Conservation (phyloP, 768 basidiomycete genomes). For the Mycena kentingensis region DNA sequence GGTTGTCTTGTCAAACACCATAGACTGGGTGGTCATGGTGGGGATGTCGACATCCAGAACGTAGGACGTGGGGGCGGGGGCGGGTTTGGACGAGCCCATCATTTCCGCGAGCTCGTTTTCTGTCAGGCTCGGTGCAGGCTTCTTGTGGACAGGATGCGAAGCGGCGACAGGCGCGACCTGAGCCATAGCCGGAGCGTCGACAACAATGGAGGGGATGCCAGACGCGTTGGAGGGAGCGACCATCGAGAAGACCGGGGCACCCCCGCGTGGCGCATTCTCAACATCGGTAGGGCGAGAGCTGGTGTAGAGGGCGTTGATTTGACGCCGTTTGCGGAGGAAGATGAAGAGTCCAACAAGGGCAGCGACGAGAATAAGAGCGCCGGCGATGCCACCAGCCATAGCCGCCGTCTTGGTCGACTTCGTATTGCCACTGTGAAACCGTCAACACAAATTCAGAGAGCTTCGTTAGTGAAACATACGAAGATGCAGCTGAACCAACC, state of each 20-base stretch:
- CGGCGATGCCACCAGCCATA: conserved; percentile 7
- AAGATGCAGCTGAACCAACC: background rate
- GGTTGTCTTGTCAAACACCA: conserved; percentile 14
- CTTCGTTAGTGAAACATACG: background rate
- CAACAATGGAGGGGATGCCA: conserved; percentile 16
- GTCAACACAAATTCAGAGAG: too few species aligned
- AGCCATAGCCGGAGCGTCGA: conserved; percentile 6
- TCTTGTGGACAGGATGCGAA: background rate
- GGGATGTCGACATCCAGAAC: conserved; percentile 15
- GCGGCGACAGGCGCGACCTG: background rate
- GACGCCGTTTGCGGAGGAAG: conserved; percentile 20
- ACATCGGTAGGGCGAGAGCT: conserved; percentile 20
- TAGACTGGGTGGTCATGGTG: conserved; percentile 4
- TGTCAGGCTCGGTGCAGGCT: conserved; percentile 2
- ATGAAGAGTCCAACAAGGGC: conserved; percentile 8
- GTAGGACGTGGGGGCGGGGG: background rate
- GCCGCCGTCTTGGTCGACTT: background rate
- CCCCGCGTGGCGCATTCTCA: conserved; percentile 10
- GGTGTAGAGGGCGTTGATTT: conserved; percentile 18
- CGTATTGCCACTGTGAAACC: too few species aligned
- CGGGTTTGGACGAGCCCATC: conserved; percentile 8
- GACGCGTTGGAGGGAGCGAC: conserved; percentile 1
- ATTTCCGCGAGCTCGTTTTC: background rate
- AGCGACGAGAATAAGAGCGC: conserved; percentile 9
- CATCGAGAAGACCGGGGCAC: conserved; percentile 19